Evolutionary conservation across 768 basidiomycete genomes (phyloP).

Genomic region (Leccinum broughii): DNA sequence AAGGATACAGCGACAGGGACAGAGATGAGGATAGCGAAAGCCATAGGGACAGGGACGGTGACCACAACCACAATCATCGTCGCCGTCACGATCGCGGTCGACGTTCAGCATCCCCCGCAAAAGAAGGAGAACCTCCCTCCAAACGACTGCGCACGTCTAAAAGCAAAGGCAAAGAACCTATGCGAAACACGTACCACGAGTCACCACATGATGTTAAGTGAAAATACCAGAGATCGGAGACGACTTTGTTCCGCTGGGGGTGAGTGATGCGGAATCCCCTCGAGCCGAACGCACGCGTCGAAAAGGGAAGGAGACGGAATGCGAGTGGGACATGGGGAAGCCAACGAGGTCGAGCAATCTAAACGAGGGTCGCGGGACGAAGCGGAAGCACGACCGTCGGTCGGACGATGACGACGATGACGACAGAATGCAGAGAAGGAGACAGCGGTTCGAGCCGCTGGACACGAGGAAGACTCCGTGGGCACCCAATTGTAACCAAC

Average conservation of each 20-base stretch:
- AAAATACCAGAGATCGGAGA: slow-evolving; percentile 17
- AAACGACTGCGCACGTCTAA: slow-evolving; percentile 26
- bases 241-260: too few relatives aligned
- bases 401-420: too few relatives aligned
- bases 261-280: too few relatives aligned
- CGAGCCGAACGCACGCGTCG: too few relatives aligned
- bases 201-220: slow-evolving; percentile 10
- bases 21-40: slow-evolving; percentile 2
- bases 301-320: too few relatives aligned
- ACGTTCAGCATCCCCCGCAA: slow-evolving; percentile 23
- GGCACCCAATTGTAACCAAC: slow-evolving; percentile 30
- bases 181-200: slow-evolving; percentile 5
- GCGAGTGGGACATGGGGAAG: too few relatives aligned
- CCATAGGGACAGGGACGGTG: too few relatives aligned
- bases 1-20: slow-evolving; percentile 6
- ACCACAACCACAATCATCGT: slow-evolving; percentile 1
- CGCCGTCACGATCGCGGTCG: slow-evolving; percentile 5
- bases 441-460: too few relatives aligned
- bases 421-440: too few relatives aligned
- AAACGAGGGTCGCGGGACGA: too few relatives aligned
- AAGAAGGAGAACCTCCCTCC: slow-evolving; percentile 1
- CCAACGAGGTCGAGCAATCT: too few relatives aligned
- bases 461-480: slow-evolving; percentile 49
- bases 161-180: slow-evolving; percentile 17
- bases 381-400: too few relatives aligned